Conservation (phyloP, 495 filamentous ascomycete genomes). For the Penicillium crystallinum region DNA sequence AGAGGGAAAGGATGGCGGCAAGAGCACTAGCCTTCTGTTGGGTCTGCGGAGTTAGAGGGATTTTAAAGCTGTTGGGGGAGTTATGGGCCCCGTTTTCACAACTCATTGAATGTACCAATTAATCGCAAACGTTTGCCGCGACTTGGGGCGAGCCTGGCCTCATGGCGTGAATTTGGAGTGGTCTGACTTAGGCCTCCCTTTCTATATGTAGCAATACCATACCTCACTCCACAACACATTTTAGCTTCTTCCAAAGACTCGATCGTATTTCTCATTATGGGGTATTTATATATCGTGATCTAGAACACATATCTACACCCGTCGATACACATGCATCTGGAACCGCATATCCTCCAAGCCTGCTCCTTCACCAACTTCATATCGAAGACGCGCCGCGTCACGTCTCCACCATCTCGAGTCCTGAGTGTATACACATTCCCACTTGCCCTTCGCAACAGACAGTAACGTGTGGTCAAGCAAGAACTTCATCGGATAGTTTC, state of each 20-base stretch:
- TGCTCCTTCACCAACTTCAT: conserved; percentile 62
- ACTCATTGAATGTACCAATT: conserved; percentile 27
- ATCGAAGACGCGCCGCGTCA: conserved; percentile 58
- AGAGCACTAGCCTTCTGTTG: conserved; percentile 54
- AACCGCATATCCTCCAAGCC: conserved; percentile 89
- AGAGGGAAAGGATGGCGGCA: conserved; percentile 59
- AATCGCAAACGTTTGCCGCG: conserved; percentile 20
- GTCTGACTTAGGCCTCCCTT: conserved; percentile 20
- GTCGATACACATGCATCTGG: conserved; percentile 76
- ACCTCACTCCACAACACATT: conserved; percentile 23
- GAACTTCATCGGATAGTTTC: conserved; percentile 90
- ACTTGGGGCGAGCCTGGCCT: conserved; percentile 17
- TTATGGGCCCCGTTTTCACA: conserved; percentile 21
- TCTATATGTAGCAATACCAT: conserved; percentile 44
- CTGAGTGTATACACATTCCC: conserved; percentile 66
- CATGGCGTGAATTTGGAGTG: conserved; percentile 25
- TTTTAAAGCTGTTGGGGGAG: conserved; percentile 8
- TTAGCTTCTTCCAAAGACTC: conserved; percentile 11
- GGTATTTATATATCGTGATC: conserved; percentile 5
- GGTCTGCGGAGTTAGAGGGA: conserved; percentile 48
- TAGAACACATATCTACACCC: conserved; percentile 19
- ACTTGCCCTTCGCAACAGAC: conserved; percentile 45
- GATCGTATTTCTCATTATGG: conserved; percentile 4
- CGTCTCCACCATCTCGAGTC: conserved; percentile 81
- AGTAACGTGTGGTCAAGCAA: conserved; percentile 80